phyloP scores from a whole-genome alignment of 2,329 filamentous ascomycete genomes.

The Cladosporium oxysporum region DNA sequence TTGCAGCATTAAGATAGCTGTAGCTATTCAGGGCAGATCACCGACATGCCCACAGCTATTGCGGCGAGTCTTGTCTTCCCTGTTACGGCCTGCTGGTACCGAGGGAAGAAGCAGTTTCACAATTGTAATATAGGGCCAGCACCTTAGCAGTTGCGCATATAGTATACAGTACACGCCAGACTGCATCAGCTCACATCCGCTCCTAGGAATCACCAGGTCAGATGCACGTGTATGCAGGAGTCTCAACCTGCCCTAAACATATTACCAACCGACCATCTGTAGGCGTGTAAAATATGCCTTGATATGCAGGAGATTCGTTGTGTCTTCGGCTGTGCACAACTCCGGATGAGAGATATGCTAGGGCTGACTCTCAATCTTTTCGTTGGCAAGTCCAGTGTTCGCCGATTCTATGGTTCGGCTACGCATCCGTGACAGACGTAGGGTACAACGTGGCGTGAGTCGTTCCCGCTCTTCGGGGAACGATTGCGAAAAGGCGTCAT shows the following conservation, averaged over 20 bases:
- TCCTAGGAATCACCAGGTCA: background rate
- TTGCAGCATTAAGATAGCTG: background rate
- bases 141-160: background rate
- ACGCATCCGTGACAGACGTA: background rate
- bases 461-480: background rate
- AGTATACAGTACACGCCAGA: background rate
- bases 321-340: background rate
- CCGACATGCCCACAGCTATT: background rate
- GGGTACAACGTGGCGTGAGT: background rate
- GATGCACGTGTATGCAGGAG: background rate
- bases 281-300: background rate
- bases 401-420: background rate
- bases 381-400: background rate
- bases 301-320: background rate
- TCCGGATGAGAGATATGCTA: background rate
- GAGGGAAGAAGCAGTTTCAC: background rate
- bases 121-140: background rate
- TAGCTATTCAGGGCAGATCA: background rate
- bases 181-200: background rate
- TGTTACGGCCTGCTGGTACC: background rate
- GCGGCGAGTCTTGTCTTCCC: background rate
- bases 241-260: background rate
- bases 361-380: background rate
- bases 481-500: conserved; percentile 10
- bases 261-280: background rate